phyloP scores from a whole-genome alignment of 768 basidiomycete species.

The Sarcodon sp. region DNA sequence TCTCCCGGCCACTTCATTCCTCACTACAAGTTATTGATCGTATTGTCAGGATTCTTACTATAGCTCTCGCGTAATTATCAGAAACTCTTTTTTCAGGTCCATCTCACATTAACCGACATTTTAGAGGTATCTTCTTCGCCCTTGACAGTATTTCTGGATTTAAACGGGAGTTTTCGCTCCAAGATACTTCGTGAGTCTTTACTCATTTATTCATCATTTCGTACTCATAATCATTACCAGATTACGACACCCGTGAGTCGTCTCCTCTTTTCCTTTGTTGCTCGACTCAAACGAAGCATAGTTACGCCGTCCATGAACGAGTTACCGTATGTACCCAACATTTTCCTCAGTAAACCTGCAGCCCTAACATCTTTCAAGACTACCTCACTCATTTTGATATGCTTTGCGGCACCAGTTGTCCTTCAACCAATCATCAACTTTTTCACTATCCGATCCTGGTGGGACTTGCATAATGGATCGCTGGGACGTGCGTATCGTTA shows the following conservation, averaged over 20 bases:
- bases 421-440: conserved; percentile 60
- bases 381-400: conserved; percentile 20
- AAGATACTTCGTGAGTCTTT: conserved; percentile 56
- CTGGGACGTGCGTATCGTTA: conserved; percentile 25
- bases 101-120: neutral
- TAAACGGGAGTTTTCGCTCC: conserved; percentile 64
- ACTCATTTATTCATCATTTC: conserved; percentile 8
- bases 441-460: conserved; percentile 67
- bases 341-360: neutral
- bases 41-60: conserved; percentile 47
- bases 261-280: neutral
- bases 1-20: neutral
- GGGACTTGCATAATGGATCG: conserved; percentile 75
- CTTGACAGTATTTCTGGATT: conserved; percentile 60
- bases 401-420: conserved; percentile 51
- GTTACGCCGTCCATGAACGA: conserved; percentile 64
- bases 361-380: conserved; percentile 7
- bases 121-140: conserved; percentile 48
- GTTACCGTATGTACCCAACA: conserved; percentile 41
- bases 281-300: conserved; percentile 11
- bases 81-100: neutral
- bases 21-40: conserved; percentile 2
- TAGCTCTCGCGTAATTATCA: conserved; percentile 45
- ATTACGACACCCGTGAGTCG: conserved; percentile 24
- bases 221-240: conserved; percentile 10